These are phyloP conservation scores for Lodderomyces elongisporus DNA, from an alignment of 1,139 yeast genomes.

Conservation along the genomic window DNA sequence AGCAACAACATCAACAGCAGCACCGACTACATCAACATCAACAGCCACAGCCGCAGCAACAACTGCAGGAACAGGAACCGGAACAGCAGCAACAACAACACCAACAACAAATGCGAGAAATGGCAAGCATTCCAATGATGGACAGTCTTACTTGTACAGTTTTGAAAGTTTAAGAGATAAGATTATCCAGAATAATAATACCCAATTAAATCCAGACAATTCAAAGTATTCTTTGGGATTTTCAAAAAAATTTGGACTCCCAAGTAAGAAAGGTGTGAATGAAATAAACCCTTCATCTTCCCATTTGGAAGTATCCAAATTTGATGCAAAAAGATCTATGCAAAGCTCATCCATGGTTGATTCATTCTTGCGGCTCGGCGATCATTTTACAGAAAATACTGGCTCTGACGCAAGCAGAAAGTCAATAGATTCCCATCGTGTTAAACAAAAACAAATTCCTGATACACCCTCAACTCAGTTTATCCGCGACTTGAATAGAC, in stretches of 20 bases:
- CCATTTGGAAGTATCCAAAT: conserved; percentile 4
- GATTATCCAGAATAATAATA: conserved; percentile 22
- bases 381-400: conserved; percentile 9
- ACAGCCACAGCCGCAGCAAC: background rate
- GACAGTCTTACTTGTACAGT: conserved; percentile 16
- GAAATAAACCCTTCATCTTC: conserved; percentile 4
- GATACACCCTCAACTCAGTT: conserved; percentile 9
- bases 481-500: conserved; percentile 29
- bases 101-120: background rate
- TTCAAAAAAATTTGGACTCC: conserved; percentile 33
- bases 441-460: background rate
- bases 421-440: conserved; percentile 6
- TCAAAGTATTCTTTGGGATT: conserved; percentile 34
- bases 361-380: conserved; percentile 19
- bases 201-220: conserved; percentile 16
- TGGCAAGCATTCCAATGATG: conserved; percentile 9
- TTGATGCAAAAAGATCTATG: conserved; percentile 5
- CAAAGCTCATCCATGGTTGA: conserved; percentile 16
- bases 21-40: too few species aligned
- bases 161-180: conserved; percentile 37
- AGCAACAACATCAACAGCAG: too few species aligned
- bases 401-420: conserved; percentile 7
- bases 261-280: conserved; percentile 12
- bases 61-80: background rate
- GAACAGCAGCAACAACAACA: background rate